Percentiles rank a stretch among this genome's conserved stretches.
phyloP scores from a whole-genome alignment of 768 basidiomycete genomes.

The Boletus subcaerulescens region DNA sequence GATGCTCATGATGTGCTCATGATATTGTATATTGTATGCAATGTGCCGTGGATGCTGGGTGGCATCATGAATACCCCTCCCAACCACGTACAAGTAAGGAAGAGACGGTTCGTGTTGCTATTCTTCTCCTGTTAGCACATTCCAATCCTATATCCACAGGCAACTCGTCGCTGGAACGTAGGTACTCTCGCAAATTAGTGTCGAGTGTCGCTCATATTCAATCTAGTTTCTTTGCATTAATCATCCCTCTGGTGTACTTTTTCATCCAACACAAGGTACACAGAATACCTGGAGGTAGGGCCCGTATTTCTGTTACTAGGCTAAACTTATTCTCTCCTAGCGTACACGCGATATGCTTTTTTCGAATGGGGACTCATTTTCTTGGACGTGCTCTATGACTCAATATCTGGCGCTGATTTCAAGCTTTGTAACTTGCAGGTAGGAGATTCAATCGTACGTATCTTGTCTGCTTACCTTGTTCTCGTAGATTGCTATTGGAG shows the following conservation, averaged over 20 bases:
- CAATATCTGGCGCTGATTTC: conserved; percentile 62
- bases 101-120: conserved; percentile 46
- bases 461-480: neutral
- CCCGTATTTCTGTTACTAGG: neutral
- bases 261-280: conserved; percentile 86
- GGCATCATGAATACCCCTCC: conserved; percentile 55
- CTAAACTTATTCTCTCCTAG: conserved; percentile 36
- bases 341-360: conserved; percentile 83
- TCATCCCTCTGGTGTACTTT: conserved; percentile 77
- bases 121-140: neutral
- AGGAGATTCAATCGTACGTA: conserved; percentile 8
- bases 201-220: conserved; percentile 2
- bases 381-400: conserved; percentile 71
- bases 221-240: conserved; percentile 63
- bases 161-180: conserved; percentile 52
- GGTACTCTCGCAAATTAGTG: neutral
- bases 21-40: conserved; percentile 82
- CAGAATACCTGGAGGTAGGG: conserved; percentile 70
- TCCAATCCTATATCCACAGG: conserved; percentile 33
- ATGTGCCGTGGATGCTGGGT: conserved; percentile 87
- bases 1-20: conserved; percentile 84
- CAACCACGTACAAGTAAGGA: conserved; percentile 38
- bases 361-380: conserved; percentile 86
- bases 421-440: conserved; percentile 52
- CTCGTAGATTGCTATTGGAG: conserved; percentile 27